Base-by-base conservation (phyloP, 176 grass and related monocot genomes). In the Pontederia paniculata region DNA sequence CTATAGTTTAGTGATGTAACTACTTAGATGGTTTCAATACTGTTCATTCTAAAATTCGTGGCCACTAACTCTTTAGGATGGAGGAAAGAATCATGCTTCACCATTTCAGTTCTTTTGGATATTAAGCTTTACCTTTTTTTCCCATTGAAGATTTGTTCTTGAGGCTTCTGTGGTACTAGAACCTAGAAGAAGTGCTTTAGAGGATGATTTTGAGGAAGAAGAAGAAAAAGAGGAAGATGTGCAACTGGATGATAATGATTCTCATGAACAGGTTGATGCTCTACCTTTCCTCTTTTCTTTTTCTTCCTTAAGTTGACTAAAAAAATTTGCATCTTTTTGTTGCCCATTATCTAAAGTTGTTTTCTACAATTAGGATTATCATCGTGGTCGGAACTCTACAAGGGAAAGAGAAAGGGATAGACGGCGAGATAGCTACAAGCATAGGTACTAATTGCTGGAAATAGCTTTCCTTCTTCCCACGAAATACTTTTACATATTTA, bases 141-240 rank as follows among this genome's bases (percentile, higher is more conserved):
- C 16, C 23, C 37, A 59, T 17, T 70, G 59, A 45, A 89, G 90
- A 76, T 97, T 77, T 74, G 80, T 70, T 59, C 80, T 97, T 76
- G 93, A 97, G 74, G 49, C 83, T n/a, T 76, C 86, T 58, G 93
- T 80, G 55, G 73, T 81, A 52, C 71, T 97, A 45, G 93, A 97
- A 70, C 86, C 77, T 56, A 88, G 93, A 80, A 80, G 86, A 78
- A 97, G 86, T 77, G 93, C 86, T 18, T 70, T 98, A 56, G 93
- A 98, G 76, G 93, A 98, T 52, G 93, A 98, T 79, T 98, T 98
- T 70, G 93, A 98, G 74, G 93, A 97, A 69, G 91, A 96, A 57
- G 91, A 97, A 72, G 93, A 98, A 61, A 89, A 95, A 56, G 80
- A 81, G 47, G 78, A 79, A 23, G 68, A 71, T 51, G 86, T 96